Conservation (phyloP, 2,329 filamentous ascomycete genomes). For the Fusarium subglutinans region DNA sequence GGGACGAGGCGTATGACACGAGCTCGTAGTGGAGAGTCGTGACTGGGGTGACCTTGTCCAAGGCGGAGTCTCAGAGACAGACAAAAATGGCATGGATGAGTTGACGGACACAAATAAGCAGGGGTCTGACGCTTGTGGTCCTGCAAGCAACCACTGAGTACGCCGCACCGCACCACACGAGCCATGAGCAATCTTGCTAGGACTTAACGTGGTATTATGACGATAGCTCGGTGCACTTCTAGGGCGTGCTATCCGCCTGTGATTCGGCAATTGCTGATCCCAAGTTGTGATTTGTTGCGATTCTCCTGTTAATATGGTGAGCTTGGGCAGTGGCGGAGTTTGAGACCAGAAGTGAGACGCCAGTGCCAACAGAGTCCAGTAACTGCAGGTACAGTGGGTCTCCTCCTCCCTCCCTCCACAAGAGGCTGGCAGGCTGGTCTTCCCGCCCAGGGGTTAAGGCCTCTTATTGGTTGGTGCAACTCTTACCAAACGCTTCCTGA, state of each 20-base stretch:
- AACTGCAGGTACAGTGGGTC: conserved; percentile 29
- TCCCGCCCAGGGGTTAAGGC: conserved; percentile 28
- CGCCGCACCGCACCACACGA: conserved; percentile 19
- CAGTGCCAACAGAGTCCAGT: conserved; percentile 6
- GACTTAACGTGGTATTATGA: not conserved
- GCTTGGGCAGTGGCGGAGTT: conserved; percentile 30
- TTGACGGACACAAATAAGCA: conserved; percentile 30
- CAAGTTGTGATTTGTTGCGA: not conserved
- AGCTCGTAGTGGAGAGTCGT: conserved; percentile 27
- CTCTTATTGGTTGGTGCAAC: conserved; percentile 28
- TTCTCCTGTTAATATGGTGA: conserved; percentile 14
- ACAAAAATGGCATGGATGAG: conserved; percentile 19
- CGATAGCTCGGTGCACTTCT: not conserved
- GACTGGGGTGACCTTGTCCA: conserved; percentile 28
- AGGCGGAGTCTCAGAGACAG: conserved; percentile 37
- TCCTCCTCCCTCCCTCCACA: not conserved
- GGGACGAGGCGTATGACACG: conserved; percentile 28
- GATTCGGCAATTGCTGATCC: conserved; percentile 13
- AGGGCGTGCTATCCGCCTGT: not conserved
- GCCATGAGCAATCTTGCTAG: conserved; percentile 21
- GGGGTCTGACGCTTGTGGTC: conserved; percentile 27
- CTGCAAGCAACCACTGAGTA: conserved; percentile 30
- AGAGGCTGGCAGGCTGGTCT: conserved; percentile 24
- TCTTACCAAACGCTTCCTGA: conserved; percentile 36
- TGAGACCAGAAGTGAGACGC: conserved; percentile 21